Base-by-base conservation (phyloP, 495 filamentous ascomycete species). In the Penicillium fimorum region DNA sequence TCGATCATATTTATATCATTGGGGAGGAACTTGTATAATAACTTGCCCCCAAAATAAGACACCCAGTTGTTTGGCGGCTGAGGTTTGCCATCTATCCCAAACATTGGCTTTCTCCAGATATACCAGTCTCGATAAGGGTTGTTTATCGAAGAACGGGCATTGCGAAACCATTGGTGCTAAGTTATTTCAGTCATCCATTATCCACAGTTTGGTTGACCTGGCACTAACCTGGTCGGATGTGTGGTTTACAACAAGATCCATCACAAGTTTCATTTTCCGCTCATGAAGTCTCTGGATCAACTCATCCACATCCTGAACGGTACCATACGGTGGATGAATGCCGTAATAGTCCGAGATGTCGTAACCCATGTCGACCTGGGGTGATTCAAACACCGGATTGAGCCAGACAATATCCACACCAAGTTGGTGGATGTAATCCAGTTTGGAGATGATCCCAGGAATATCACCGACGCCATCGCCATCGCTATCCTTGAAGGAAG, bases 321-420 rank as follows among this genome's bases (percentile, higher is more conserved):
- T 81, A 9, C 79, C 76, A 62, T 83, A 85, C 40, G 71, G 71
- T 0, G 74, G 65, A 57, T 85, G 71, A 30, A 87, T 77, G 15
- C 67, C 70, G 42, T 77, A 68, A 60, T 85, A 87, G 57, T 88
- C 76, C 4, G 78, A 77, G 51, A 87, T 83, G 65, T 88, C 85
- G 61, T 72, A 72, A n/a, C 69, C 69, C 57, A 64, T 61, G 50
- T 72, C 67, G 24, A 60, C 75, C 58, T 81, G 76, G 2, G 84
- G 84, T 5, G 74, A 79, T 32, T 80, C 76, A 51, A 79, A 25
- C 25, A 25, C 25, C 25, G 25, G 87, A 18, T 79, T 84, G 5
- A 86, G 62, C 86, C 86, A 89, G 46, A 89, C 65, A 20, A 82
- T 74, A 63, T 88, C 82, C 10, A 83, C 70, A 3, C 84, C 85